A percentile compares a stretch with the other conserved stretches of the same genome.
Conservation (phyloP, 2,329 filamentous ascomycete species). For the Magnaporthiopsis rhizophila region DNA sequence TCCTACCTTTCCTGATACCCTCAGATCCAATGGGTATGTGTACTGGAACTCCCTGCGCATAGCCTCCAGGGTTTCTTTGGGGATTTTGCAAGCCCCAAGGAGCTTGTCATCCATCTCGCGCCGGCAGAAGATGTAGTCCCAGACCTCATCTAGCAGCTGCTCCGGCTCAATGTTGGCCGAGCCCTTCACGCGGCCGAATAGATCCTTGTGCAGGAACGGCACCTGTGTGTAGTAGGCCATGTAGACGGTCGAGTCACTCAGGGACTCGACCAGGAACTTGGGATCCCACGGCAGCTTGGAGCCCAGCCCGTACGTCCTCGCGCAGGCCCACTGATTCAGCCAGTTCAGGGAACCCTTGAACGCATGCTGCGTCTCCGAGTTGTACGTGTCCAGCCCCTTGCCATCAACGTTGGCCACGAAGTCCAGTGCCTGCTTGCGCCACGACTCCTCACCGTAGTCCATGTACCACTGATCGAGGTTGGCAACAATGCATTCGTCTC, state of each 20-base stretch:
- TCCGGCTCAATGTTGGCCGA: slow-evolving; percentile 63
- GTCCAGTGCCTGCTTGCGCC: slow-evolving; percentile 68
- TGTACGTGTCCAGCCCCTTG: slow-evolving; percentile 70
- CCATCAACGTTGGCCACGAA: slow-evolving; percentile 62
- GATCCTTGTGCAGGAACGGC: slow-evolving; percentile 66
- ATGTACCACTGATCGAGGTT: slow-evolving; percentile 97
- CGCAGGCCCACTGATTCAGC: slow-evolving; percentile 94
- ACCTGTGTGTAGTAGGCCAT: slow-evolving; percentile 69
- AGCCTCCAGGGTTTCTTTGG: slow-evolving; percentile 62
- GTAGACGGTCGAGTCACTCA: slow-evolving; percentile 73
- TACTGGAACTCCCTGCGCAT: slow-evolving; percentile 93
- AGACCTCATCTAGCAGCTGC: slow-evolving; percentile 90
- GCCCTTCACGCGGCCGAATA: slow-evolving; percentile 70
- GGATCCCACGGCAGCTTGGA: slow-evolving; percentile 93
- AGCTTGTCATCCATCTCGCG: slow-evolving; percentile 61
- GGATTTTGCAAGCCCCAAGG: slow-evolving; percentile 57
- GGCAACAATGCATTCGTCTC: slow-evolving; percentile 87
- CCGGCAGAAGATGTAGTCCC: slow-evolving; percentile 89
- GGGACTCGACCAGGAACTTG: slow-evolving; percentile 73
- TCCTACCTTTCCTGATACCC: slow-evolving; percentile 68
- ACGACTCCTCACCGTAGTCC: slow-evolving; percentile 87
- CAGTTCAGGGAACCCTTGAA: slow-evolving; percentile 84
- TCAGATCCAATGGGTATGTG: slow-evolving; percentile 89
- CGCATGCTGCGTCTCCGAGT: slow-evolving; percentile 64
- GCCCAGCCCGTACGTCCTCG: slow-evolving; percentile 82